A percentile compares a stretch with the other conserved stretches of the same genome.
Conservation (phyloP, 805 yeast species). For the Candida multigemmis region DNA sequence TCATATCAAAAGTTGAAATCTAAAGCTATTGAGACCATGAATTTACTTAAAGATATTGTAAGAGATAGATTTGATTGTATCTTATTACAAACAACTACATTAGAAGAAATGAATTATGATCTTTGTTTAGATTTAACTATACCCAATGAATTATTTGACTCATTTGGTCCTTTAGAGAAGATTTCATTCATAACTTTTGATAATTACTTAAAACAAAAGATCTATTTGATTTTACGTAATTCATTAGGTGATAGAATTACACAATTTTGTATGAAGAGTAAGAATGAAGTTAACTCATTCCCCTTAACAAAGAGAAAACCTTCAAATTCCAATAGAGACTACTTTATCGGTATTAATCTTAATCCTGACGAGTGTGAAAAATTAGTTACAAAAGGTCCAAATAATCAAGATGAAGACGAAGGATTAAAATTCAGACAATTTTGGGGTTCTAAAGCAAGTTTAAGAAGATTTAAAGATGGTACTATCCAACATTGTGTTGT, state of each 20-base stretch:
- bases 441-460: conserved; percentile 83
- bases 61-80: conserved; percentile 76
- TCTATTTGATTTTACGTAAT: conserved; percentile 46
- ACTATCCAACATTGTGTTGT: conserved; percentile 83
- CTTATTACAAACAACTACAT: conserved; percentile 53
- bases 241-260: conserved; percentile 47
- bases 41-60: conserved; percentile 65
- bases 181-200: conserved; percentile 65
- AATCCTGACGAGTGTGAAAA: conserved; percentile 71
- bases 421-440: conserved; percentile 62
- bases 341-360: conserved; percentile 56
- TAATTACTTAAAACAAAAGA: conserved; percentile 51
- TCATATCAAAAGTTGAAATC: conserved; percentile 54
- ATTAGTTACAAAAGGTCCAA: conserved; percentile 81
- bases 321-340: conserved; percentile 11
- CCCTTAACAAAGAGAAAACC: conserved; percentile 49
- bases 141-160: conserved; percentile 27
- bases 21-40: conserved; percentile 62
- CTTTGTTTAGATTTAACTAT: conserved; percentile 45
- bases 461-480: conserved; percentile 91
- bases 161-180: conserved; percentile 63
- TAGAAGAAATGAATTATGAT: conserved; percentile 59
- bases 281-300: conserved; percentile 16
- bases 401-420: conserved; percentile 45
- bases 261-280: conserved; percentile 24